A percentile compares a stretch with the other conserved stretches of the same genome.
phyloP scores from a whole-genome alignment of 75 land plant species.

The Cupressus sempervirens region DNA sequence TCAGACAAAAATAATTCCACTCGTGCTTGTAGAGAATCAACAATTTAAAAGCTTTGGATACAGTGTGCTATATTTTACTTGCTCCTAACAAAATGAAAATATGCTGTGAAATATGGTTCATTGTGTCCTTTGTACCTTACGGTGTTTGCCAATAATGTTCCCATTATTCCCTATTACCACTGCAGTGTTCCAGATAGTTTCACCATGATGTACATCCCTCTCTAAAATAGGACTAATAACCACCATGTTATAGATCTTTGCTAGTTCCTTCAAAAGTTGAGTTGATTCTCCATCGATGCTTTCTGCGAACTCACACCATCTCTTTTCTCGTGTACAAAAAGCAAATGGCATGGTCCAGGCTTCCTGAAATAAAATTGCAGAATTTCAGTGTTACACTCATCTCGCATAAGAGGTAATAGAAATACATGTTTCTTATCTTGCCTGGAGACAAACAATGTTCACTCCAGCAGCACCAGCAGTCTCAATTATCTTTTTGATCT shows the following conservation, averaged over 20 bases:
- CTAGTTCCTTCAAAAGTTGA: slow-evolving; percentile 68
- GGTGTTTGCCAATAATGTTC: slow-evolving; percentile 94
- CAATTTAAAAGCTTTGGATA: not conserved
- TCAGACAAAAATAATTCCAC: not conserved
- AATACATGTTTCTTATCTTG: slow-evolving; percentile 15
- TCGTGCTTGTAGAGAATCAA: not conserved
- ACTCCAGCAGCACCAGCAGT: slow-evolving; percentile 88
- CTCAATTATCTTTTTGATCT: slow-evolving; percentile 64
- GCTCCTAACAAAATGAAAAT: not conserved
- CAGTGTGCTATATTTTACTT: not conserved
- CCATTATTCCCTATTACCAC: slow-evolving; percentile 95
- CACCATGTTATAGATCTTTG: slow-evolving; percentile 90
- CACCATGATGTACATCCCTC: slow-evolving; percentile 89
- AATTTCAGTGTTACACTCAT: not conserved
- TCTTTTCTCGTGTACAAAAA: slow-evolving; percentile 95
- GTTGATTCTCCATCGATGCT: slow-evolving; percentile 85
- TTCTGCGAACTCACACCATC: slow-evolving; percentile 99
- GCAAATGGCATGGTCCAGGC: slow-evolving; percentile 99
- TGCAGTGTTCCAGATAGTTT: slow-evolving; percentile 96
- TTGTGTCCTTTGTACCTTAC: slow-evolving; percentile 59
- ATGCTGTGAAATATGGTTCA: not conserved
- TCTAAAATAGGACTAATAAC: slow-evolving; percentile 94
- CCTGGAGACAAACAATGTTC: slow-evolving; percentile 93
- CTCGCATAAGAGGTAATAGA: not conserved
- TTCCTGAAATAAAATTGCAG: slow-evolving; percentile 51